Evolutionary conservation across 139 green algal species (phyloP), one percentile per base, ranked within the genome.

Genomic region (Chlamydomonas sp.): DNA sequence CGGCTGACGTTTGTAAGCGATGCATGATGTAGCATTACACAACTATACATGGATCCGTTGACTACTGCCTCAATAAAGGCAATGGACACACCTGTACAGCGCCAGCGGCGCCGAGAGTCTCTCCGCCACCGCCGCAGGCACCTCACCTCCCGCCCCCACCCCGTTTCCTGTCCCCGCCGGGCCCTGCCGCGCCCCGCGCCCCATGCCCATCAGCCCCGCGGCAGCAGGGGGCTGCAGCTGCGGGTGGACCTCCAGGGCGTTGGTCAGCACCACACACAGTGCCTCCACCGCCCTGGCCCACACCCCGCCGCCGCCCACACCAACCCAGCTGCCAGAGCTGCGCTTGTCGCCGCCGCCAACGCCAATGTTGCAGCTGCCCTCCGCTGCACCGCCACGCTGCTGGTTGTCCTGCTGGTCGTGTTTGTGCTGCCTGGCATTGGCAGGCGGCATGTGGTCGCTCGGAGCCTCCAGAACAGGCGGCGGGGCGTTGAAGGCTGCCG

Each of bases 71-170:
- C 66, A 10, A 71, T 10, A 10, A 10, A 71, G 10, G 10, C 12
- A 71, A 71, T 71, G 66, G 10, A 58, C 79, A 6, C 80, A 88
- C 84, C 84, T 60, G 64, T 88, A 88, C 75, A 88, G 6, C 17
- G 75, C 84, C 57, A 88, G 76, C 20, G 84, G 75, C 1, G 31
- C 8, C 58, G 58, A 7, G 76, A 67, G 58, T 14, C 5, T 17
- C 76, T 10, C 79, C 31, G 69, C 61, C 6, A 8, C 57, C 59
- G 18, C 60, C 16, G 12, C 17, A 2, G 31, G 10, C n/a, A 8
- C 20, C 72, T 62, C 61, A 0, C n/a, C 49, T 6, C 9, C 60
- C 3, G 14, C 17, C 16, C 49, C 63, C 72, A 6, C 72, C 73
- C 31, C 31, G 31, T 49, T 49, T 49, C 31, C 31, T 49, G 31